Conservation (phyloP, 139 green algal species). For the Spirogloea muscicola region DNA sequence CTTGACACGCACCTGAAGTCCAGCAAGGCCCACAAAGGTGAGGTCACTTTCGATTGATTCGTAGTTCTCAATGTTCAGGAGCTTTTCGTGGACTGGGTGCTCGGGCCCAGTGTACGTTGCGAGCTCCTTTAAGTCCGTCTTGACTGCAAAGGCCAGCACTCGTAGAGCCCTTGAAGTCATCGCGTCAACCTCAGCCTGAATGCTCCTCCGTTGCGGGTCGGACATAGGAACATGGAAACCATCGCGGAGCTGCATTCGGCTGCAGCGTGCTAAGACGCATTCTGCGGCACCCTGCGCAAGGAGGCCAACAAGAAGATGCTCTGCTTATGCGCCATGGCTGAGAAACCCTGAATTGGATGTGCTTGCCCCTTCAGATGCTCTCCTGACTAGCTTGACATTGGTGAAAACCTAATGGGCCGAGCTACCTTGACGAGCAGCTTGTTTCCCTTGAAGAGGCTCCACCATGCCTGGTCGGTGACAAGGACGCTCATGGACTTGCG, state of each 20-base stretch:
- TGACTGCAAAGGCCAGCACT: constrained; percentile 77
- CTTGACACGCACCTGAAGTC: constrained; percentile 55
- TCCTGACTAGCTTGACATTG: no score
- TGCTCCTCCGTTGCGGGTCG: constrained; percentile 39
- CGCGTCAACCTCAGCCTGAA: constrained; percentile 53
- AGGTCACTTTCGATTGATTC: constrained; percentile 76
- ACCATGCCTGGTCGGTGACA: neutral
- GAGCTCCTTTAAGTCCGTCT: constrained; percentile 26
- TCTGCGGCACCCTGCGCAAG: constrained; percentile 86
- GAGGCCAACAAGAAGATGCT: no score
- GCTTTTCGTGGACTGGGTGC: constrained; percentile 56
- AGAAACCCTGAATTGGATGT: no score
- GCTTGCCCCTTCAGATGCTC: no score
- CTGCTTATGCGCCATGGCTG: no score
- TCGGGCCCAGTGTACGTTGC: constrained; percentile 64
- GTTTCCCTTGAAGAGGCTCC: no score
- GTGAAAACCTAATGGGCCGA: no score
- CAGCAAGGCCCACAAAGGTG: constrained; percentile 78
- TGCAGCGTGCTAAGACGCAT: constrained; percentile 84
- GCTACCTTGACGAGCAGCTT: constrained; percentile 38
- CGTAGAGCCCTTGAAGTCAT: constrained; percentile 83
- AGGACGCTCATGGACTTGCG: constrained; percentile 95
- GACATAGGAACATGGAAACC: constrained; percentile 48
- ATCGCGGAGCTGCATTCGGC: constrained; percentile 69
- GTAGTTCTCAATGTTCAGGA: constrained; percentile 69